Conservation (phyloP, 345 rosid species). For the Gossypium anomalum region DNA sequence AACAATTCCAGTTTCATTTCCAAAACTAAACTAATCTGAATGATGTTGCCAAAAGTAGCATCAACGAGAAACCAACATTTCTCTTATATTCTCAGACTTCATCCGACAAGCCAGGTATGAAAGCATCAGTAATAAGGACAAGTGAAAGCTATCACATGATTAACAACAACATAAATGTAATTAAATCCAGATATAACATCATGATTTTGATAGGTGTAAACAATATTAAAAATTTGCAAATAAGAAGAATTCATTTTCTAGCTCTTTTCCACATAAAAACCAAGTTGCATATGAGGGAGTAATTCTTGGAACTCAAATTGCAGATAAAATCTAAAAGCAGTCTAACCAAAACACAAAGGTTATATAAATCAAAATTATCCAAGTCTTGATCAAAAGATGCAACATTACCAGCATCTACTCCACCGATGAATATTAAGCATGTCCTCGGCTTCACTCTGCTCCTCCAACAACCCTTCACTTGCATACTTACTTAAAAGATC, state of each 20-base stretch:
- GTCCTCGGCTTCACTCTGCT: conserved; percentile 71
- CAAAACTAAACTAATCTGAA: background rate
- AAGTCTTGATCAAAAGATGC: background rate
- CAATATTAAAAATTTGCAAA: background rate
- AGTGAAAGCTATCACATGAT: background rate
- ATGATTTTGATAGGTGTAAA: background rate
- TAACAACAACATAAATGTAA: background rate
- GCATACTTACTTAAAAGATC: conserved; percentile 68
- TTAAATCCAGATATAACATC: background rate
- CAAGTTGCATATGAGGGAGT: background rate
- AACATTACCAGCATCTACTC: conserved; percentile 21
- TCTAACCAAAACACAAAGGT: background rate
- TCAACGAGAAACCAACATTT: background rate
- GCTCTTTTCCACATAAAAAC: background rate
- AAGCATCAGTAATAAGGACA: background rate
- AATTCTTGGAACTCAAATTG: conserved; percentile 9
- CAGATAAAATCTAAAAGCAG: background rate
- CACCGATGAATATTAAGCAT: conserved; percentile 85
- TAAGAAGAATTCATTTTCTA: background rate
- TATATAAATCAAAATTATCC: background rate
- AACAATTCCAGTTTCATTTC: background rate
- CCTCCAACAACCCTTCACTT: conserved; percentile 66
- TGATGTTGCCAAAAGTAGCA: background rate
- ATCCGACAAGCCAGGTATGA: background rate
- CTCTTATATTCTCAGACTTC: background rate